A percentile compares a stretch with the other conserved stretches of the same genome.
Conservation (phyloP, 495 filamentous ascomycete species). For the Pyronema domesticum region DNA sequence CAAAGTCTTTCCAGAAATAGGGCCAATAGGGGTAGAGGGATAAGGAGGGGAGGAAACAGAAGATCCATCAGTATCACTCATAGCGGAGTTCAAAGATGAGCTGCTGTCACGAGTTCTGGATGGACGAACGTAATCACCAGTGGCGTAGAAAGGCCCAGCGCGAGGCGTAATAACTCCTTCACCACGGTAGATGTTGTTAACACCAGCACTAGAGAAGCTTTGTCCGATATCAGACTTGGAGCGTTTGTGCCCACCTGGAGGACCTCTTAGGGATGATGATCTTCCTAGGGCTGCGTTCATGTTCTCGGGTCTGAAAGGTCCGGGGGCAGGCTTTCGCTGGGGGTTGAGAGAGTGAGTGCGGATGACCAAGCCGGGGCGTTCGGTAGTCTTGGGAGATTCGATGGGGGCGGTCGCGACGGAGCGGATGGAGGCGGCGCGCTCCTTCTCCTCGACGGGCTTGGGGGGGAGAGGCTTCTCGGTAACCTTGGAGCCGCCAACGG, state of each 20-base stretch:
- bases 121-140: constrained; percentile 11
- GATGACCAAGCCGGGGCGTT: constrained; percentile 41
- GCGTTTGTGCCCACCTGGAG: constrained; percentile 21
- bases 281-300: constrained; percentile 30
- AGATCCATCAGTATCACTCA: neutral
- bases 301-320: constrained; percentile 52
- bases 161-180: constrained; percentile 22
- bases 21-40: constrained; percentile 41
- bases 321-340: constrained; percentile 30
- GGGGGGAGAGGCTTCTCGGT: constrained; percentile 71
- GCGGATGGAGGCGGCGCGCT: constrained; percentile 35
- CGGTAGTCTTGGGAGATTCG: constrained; percentile 33
- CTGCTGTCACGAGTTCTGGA: constrained; percentile 11
- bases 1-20: constrained; percentile 50
- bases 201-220: constrained; percentile 8
- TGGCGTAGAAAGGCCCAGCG: constrained; percentile 15
- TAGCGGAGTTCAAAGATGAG: neutral
- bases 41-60: constrained; percentile 10
- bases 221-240: constrained; percentile 16
- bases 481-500: constrained; percentile 22
- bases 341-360: constrained; percentile 34
- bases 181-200: constrained; percentile 16
- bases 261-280: constrained; percentile 21
- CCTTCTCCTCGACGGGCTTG: constrained; percentile 40
- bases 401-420: constrained; percentile 72